phyloP scores from a whole-genome alignment of 1,139 yeast genomes.

The Scheffersomyces cryptocercus region DNA sequence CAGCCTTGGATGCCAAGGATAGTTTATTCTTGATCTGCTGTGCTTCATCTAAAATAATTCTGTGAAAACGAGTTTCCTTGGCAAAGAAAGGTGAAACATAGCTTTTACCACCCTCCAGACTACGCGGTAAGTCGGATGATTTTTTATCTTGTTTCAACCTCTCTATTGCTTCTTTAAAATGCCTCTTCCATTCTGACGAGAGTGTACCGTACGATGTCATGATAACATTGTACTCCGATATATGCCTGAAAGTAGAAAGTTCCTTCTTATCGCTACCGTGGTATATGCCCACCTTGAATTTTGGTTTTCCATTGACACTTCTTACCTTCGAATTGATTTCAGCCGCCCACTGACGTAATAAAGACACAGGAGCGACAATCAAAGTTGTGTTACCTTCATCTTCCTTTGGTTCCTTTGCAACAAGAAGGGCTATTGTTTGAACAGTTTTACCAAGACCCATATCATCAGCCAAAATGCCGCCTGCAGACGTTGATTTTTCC shows the following conservation, averaged over 20 bases:
- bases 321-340: slow-evolving; percentile 68
- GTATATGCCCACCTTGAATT: slow-evolving; percentile 54
- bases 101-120: slow-evolving; percentile 39
- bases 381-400: slow-evolving; percentile 56
- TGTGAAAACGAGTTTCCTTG: slow-evolving; percentile 53
- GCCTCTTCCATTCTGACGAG: slow-evolving; percentile 68
- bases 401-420: slow-evolving; percentile 50
- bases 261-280: slow-evolving; percentile 55
- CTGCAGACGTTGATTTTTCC: slow-evolving; percentile 60
- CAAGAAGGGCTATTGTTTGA: slow-evolving; percentile 71
- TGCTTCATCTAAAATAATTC: slow-evolving; percentile 88
- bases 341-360: slow-evolving; percentile 80
- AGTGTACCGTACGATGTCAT: slow-evolving; percentile 78
- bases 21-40: slow-evolving; percentile 79
- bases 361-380: slow-evolving; percentile 82
- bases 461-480: slow-evolving; percentile 89
- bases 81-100: slow-evolving; percentile 71
- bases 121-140: slow-evolving; percentile 24
- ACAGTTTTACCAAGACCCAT: slow-evolving; percentile 95
- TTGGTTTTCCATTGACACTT: slow-evolving; percentile 26
- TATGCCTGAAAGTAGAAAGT: slow-evolving; percentile 40
- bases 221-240: slow-evolving; percentile 67
- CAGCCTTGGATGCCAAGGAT: slow-evolving; percentile 69
- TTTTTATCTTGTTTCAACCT: slow-evolving; percentile 20
- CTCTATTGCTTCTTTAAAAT: slow-evolving; percentile 42